These are phyloP conservation scores for Epichloe scottii DNA, from an alignment of 2,329 filamentous ascomycete species.

Conservation along the genomic window DNA sequence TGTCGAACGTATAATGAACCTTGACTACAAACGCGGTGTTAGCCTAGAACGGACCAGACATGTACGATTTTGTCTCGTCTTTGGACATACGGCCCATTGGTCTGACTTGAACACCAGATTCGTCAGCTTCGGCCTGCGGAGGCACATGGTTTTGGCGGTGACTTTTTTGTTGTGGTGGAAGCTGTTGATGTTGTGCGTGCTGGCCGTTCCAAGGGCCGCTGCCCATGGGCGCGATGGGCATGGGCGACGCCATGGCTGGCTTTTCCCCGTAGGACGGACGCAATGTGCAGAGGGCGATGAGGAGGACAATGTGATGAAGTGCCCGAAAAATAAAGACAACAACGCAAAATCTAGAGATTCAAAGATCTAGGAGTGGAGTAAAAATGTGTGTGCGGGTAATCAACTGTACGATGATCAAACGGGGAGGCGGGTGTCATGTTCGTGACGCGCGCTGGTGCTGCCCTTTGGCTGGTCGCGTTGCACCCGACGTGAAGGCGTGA, in stretches of 20 bases:
- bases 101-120: slow-evolving; percentile 43
- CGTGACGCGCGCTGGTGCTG: slow-evolving; percentile 18
- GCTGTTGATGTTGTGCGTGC: slow-evolving; percentile 4
- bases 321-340: neutral
- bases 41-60: slow-evolving; percentile 8
- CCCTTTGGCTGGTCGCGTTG: slow-evolving; percentile 3
- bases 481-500: slow-evolving; percentile 1
- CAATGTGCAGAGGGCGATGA: neutral
- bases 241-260: slow-evolving; percentile 27
- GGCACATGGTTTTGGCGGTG: slow-evolving; percentile 15
- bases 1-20: slow-evolving; percentile 92
- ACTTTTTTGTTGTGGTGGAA: neutral
- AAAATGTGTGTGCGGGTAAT: slow-evolving; percentile 7
- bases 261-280: neutral
- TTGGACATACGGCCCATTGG: slow-evolving; percentile 54
- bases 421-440: slow-evolving; percentile 26
- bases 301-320: neutral
- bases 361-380: slow-evolving; percentile 3
- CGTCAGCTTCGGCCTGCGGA: slow-evolving; percentile 22
- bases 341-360: neutral
- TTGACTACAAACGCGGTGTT: slow-evolving; percentile 52
- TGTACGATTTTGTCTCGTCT: slow-evolving; percentile 24
- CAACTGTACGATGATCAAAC: slow-evolving; percentile 16
- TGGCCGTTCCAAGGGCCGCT: slow-evolving; percentile 3
- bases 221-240: slow-evolving; percentile 19